Conservation (phyloP, 257 asterid genomes). For the Nicotiana attenuata region DNA sequence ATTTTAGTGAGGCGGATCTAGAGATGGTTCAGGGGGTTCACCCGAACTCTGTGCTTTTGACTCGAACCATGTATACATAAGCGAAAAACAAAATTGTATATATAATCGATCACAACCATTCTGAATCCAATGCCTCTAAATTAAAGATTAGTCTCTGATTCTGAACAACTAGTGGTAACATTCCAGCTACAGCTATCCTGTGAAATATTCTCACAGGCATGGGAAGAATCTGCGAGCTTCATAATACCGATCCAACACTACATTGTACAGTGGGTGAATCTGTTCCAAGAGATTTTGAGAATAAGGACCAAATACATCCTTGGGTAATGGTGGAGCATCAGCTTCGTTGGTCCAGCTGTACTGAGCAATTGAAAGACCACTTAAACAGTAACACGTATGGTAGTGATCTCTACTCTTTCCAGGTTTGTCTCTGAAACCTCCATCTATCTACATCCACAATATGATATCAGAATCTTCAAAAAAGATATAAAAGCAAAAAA, state of each 20-base stretch:
- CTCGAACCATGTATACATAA: background rate
- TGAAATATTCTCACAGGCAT: background rate
- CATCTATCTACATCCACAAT: conserved; percentile 58
- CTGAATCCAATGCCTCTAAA: background rate
- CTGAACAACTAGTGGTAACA: background rate
- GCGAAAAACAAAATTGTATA: background rate
- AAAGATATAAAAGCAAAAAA: background rate
- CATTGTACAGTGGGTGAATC: conserved; percentile 70
- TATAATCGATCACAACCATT: background rate
- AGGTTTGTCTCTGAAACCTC: conserved; percentile 93
- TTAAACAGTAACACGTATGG: conserved; percentile 88
- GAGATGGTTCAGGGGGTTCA: background rate
- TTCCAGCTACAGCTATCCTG: background rate
- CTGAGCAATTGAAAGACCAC: conserved; percentile 85
- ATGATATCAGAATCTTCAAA: conserved; percentile 8
- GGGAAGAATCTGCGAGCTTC: conserved; percentile 63
- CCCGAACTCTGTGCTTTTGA: background rate
- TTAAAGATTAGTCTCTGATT: background rate
- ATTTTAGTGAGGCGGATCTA: background rate
- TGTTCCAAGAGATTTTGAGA: conserved; percentile 70
- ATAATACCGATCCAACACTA: conserved; percentile 56
- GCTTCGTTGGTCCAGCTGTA: conserved; percentile 37
- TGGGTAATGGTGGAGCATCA: conserved; percentile 55
- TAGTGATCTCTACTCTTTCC: conserved; percentile 85
- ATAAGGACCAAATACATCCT: conserved; percentile 71